These are phyloP conservation scores for Thelephora terrestris DNA, from an alignment of 1,284 basidiomycete genomes.

Conservation along the genomic window DNA sequence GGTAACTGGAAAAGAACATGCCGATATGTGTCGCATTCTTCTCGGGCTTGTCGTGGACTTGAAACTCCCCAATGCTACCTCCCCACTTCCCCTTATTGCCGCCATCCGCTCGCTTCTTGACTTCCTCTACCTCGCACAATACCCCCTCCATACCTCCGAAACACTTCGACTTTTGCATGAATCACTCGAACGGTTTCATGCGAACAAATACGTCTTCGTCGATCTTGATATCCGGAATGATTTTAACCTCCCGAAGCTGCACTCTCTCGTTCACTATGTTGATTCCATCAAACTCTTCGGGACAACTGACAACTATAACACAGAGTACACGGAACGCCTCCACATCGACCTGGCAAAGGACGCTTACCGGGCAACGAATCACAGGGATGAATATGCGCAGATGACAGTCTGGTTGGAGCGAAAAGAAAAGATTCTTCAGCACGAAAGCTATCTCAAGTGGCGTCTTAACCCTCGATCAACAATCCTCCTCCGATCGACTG, in stretches of 20 bases:
- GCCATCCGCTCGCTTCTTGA: constrained; percentile 16
- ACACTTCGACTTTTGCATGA: constrained; percentile 16
- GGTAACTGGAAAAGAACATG: constrained; percentile 14
- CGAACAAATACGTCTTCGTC: constrained; percentile 20
- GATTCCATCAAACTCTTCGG: constrained; percentile 14
- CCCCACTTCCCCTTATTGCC: constrained; percentile 6
- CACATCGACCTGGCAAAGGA: constrained; percentile 24
- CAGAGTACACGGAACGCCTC: constrained; percentile 20
- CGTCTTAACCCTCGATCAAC: constrained; percentile 1
- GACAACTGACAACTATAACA: constrained; percentile 20
- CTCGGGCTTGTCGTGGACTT: constrained; percentile 13
- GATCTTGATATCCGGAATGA: constrained; percentile 14
- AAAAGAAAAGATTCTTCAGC: constrained; percentile 15
- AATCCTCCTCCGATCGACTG: neutral
- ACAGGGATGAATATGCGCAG: constrained; percentile 23
- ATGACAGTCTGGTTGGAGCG: constrained; percentile 28
- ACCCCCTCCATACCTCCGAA: constrained; percentile 14
- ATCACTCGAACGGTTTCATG: constrained; percentile 20
- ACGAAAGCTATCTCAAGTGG: constrained; percentile 17
- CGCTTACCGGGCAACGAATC: constrained; percentile 23
- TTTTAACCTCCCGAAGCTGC: constrained; percentile 24
- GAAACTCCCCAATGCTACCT: constrained; percentile 3
- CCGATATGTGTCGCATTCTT: constrained; percentile 14
- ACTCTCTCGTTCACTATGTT: constrained; percentile 18
- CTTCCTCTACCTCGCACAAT: constrained; percentile 19